Evolutionary conservation across 2,329 filamentous ascomycete species (phyloP), one percentile per base, ranked within the genome.

Genomic region (Clarireedia hainanense): DNA sequence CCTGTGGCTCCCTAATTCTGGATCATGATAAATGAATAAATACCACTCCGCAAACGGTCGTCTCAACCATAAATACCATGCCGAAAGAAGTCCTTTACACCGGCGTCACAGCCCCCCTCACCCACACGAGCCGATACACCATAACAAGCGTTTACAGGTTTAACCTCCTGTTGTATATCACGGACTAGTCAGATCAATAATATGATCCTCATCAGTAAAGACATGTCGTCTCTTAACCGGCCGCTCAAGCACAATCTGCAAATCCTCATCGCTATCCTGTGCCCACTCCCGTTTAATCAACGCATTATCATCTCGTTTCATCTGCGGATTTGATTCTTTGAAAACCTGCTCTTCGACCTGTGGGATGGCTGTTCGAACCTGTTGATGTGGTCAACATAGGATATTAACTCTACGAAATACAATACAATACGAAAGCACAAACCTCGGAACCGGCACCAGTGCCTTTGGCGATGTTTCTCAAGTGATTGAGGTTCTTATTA

Each of bases 221-320:
- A 56, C 23, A 12, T 56, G 54, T 4, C 48, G 54, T 47, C 54
- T 56, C 20, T 56, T 56, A 5, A 56, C 54, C 6, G 54, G 54
- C 23, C 54, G 42, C 42, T 56, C 54, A 14, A 56, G 54, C 14
- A 56, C 20, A 7, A 56, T 6, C 30, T 56, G 42, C 27, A 37
- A 9, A 12, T 56, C 54, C 24, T 56, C 54, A 26, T 56, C 34
- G 17, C 6, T n/a, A 15, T 47, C 49, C 15, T 20, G 20, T 10
- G 20, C 40, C n/a, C 36, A 46, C 40, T 45, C 43, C n/a, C 47
- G 52, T 24, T 50, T 57, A n/a, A 49, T 30, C 17, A 17, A 17
- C 36, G 2, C 14, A 17, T 39, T 45, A 24, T 27, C 30, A 5
- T 48, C 39, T 6, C 9, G 4, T 20, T 30, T 23, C 14, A 14